Percentiles rank a stretch among this genome's conserved stretches.
Conservation (phyloP, 345 rosid genomes). For the Populus pruinosa region DNA sequence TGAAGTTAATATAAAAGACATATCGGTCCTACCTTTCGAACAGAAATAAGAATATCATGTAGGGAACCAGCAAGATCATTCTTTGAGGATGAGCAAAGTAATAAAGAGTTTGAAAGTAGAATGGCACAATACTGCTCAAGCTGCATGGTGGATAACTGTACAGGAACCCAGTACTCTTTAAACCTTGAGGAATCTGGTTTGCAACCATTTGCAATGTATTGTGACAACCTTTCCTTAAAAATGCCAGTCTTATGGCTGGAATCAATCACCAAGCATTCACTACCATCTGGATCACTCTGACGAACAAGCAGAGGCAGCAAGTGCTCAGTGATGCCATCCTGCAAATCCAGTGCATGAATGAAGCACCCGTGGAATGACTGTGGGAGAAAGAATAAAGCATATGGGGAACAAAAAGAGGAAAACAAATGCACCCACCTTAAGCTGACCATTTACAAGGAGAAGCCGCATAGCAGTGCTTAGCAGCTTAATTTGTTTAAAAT, state of each 20-base stretch:
- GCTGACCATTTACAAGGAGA: constrained; percentile 43
- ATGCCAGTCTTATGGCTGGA: constrained; percentile 22
- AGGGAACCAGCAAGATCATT: constrained; percentile 58
- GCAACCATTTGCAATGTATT: constrained; percentile 36
- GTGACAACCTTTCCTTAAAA: constrained; percentile 39
- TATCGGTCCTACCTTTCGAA: constrained; percentile 59
- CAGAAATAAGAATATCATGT: constrained; percentile 51
- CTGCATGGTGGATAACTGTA: constrained; percentile 70
- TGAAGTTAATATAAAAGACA: neutral
- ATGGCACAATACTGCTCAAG: constrained; percentile 86
- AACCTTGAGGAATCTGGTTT: constrained; percentile 48
- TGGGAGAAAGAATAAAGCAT: neutral
- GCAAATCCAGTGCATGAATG: constrained; percentile 20
- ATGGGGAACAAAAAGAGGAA: neutral
- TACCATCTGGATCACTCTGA: constrained; percentile 7
- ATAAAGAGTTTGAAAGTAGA: constrained; percentile 48
- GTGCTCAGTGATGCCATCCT: constrained; percentile 39
- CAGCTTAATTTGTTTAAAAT: constrained; percentile 36
- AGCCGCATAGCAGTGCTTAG: constrained; percentile 39
- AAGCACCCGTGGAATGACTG: no score
- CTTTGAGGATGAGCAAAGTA: constrained; percentile 57
- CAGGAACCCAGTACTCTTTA: constrained; percentile 91
- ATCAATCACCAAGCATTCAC: constrained; percentile 11
- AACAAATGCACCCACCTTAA: constrained; percentile 33
- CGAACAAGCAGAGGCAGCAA: constrained; percentile 37